Base-by-base conservation (phyloP, 164 flowering plant genomes). In the Magnolia changhungtana region DNA sequence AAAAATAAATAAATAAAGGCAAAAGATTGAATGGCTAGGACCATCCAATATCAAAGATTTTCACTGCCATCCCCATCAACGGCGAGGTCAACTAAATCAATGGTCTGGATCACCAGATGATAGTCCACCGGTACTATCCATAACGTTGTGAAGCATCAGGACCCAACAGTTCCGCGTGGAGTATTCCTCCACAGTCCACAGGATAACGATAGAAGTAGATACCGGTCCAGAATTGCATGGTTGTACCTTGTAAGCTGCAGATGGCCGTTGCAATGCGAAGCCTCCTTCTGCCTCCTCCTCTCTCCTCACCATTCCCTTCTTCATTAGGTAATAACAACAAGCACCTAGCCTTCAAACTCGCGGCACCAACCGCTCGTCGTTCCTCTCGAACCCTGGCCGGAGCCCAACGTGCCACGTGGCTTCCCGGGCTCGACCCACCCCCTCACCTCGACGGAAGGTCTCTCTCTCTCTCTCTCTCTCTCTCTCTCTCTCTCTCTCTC, bases 351-450 rank as follows among this genome's bases (percentile, higher is more conserved):
- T 67, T 27, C 71, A 21, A 9, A 18, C 71, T 24, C 21, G 13
- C 61, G 13, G 27, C 5, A 24, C 63, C 29, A 21, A 3, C 65
- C 8, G 20, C 71, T 6, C 63, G 45, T 9, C 67, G 37, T n/a
- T 45, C 72, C 50, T 29, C 24, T 0, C 14, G 63, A 7, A n/a
- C 50, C 11, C 9, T 31, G 21, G 88, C 82, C 81, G 85, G 75
- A 78, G 92, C 95, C 63, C 90, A 90, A 24, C 94, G 98, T 4
- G 88, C 95, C 29, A 90, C 96, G 7, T 95, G 98, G 98, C 97
- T 93, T 73, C 98, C 97, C 21, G 96, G 98, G 13, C 93, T 90
- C 1, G 97, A 92, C 79, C 93, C 98, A 79, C 97, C 97, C 49
- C 82, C 94, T 13, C 78, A 92, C 82, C 95, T 95, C 8, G 90